A percentile compares a stretch with the other conserved stretches of the same genome.
Conservation (phyloP, 1,284 basidiomycete species). For the Trametes versicolor region DNA sequence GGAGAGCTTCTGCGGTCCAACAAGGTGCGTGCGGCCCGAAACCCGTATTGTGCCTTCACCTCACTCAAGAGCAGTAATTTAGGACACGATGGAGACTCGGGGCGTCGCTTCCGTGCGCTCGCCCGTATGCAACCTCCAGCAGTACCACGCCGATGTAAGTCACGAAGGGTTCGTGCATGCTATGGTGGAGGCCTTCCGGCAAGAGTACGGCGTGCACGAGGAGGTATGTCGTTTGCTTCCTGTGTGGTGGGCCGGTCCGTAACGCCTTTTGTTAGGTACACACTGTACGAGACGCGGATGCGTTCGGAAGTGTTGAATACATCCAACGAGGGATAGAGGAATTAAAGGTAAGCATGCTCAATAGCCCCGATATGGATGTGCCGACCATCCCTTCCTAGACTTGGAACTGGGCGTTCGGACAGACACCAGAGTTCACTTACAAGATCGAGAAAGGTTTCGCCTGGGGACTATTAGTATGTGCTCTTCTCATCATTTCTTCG, state of each 20-base stretch:
- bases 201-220: conserved; percentile 66
- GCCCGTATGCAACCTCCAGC: conserved; percentile 86
- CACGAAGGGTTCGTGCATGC: conserved; percentile 81
- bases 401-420: conserved; percentile 95
- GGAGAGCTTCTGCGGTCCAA: conserved; percentile 77
- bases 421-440: conserved; percentile 93
- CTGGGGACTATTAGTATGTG: conserved; percentile 71
- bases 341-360: conserved; percentile 61
- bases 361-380: neutral
- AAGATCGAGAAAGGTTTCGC: conserved; percentile 57
- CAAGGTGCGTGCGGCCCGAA: conserved; percentile 60
- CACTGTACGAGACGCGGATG: conserved; percentile 56
- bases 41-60: neutral
- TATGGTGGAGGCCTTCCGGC: conserved; percentile 76
- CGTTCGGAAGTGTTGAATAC: conserved; percentile 57
- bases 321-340: conserved; percentile 78
- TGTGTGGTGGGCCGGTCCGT: neutral
- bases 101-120: conserved; percentile 94
- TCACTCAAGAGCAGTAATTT: conserved; percentile 23
- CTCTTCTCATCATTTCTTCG: neutral
- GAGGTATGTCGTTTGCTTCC: conserved; percentile 46
- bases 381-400: conserved; percentile 54
- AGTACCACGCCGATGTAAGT: conserved; percentile 61
- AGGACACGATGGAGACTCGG: conserved; percentile 85
- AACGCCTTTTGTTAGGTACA: conserved; percentile 39